These are phyloP conservation scores for Rhazya stricta DNA, from an alignment of 257 asterid genomes.

Conservation along the genomic window DNA sequence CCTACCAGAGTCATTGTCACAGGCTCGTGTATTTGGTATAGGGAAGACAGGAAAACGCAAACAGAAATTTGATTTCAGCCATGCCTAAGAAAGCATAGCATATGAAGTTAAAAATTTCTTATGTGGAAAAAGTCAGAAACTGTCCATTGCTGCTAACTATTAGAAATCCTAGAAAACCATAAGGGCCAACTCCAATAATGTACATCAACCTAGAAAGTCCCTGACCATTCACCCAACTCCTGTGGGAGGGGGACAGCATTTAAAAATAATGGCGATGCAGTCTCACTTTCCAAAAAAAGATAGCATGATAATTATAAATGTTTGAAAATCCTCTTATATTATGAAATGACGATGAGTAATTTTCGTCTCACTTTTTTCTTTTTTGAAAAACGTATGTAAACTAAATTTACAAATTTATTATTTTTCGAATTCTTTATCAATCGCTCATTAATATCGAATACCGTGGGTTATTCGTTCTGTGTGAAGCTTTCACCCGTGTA, in stretches of 20 bases:
- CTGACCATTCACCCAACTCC: not conserved
- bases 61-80: not conserved
- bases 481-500: no score
- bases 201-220: not conserved
- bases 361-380: no score
- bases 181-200: not conserved
- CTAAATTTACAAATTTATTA: no score
- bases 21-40: not conserved
- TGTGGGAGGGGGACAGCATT: not conserved
- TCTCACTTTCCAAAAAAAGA: no score
- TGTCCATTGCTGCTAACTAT: not conserved
- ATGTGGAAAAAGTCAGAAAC: not conserved
- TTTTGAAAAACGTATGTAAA: no score
- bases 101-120: not conserved
- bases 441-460: no score
- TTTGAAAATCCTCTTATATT: no score
- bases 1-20: not conserved
- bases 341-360: no score
- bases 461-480: no score
- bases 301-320: no score
- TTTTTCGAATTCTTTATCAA: no score
- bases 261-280: no score
- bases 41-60: not conserved
- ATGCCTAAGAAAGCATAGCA: not conserved
- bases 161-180: not conserved